A percentile compares a stretch with the other conserved stretches of the same genome.
Conservation (phyloP, 1,284 basidiomycete species). For the Trametes hirsuta region DNA sequence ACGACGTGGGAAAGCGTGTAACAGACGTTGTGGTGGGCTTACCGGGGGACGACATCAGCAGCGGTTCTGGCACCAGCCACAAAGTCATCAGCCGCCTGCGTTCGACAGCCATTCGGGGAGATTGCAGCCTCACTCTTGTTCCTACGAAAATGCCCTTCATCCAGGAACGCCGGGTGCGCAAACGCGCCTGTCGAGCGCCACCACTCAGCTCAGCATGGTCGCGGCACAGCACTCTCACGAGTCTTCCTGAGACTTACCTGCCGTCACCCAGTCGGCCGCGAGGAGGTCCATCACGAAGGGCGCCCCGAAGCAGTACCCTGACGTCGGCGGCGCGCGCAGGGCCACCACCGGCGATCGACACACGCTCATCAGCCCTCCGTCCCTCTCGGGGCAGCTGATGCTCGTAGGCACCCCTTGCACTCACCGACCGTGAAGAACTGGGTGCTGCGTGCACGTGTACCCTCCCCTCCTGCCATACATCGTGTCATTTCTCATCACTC, state of each 20-base stretch:
- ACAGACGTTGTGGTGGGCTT: background rate
- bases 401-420: conserved; percentile 10
- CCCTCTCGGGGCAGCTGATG: no score
- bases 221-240: background rate
- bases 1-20: background rate
- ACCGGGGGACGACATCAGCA: conserved; percentile 44
- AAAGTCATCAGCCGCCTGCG: background rate
- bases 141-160: conserved; percentile 49
- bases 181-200: conserved; percentile 45
- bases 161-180: conserved; percentile 57
- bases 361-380: no score
- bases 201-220: background rate
- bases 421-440: conserved; percentile 43
- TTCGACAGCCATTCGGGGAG: no score
- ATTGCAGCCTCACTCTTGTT: conserved; percentile 45
- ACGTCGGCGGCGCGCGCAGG: no score
- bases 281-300: conserved; percentile 51
- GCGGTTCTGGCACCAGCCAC: conserved; percentile 42
- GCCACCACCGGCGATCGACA: no score
- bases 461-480: no score
- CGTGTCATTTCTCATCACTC: no score
- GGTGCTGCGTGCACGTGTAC: conserved; percentile 7
- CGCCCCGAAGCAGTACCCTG: conserved; percentile 63
- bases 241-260: conserved; percentile 39
- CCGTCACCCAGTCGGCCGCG: conserved; percentile 46